Evolutionary conservation across 176 grass and related monocot genomes (phyloP).

Genomic region (Calamus simplicifolius): DNA sequence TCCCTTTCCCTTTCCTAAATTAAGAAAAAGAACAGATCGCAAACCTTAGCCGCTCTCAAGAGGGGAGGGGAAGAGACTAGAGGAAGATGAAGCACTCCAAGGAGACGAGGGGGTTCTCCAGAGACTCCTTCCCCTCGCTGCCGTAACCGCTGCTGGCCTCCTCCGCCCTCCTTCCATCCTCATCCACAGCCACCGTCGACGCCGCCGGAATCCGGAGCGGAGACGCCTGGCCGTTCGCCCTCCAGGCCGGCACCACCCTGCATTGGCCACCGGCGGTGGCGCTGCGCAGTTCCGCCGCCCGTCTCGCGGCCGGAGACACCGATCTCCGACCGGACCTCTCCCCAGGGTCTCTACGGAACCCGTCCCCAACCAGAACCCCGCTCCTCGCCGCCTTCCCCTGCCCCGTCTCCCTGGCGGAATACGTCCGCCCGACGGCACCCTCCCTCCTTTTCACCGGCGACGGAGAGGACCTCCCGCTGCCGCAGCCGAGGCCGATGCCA

Average conservation of each 20-base stretch:
- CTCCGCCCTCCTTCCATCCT: constrained; percentile 1
- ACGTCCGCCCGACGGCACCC: not conserved
- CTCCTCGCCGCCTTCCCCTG: constrained; percentile 6
- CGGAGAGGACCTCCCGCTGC: constrained; percentile 43
- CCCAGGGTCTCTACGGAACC: constrained; percentile 23
- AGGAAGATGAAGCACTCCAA: constrained; percentile 96
- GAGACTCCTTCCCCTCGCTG: constrained; percentile 53
- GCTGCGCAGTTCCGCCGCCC: constrained; percentile 22
- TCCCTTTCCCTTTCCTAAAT: no score
- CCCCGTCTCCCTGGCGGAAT: constrained; percentile 7
- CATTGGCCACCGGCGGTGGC: constrained; percentile 8
- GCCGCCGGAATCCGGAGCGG: constrained; percentile 2
- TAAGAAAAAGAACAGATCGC: no score
- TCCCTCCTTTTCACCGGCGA: constrained; percentile 28
- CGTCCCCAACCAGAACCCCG: not conserved
- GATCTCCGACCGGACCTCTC: constrained; percentile 59
- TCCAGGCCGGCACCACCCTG: constrained; percentile 13
- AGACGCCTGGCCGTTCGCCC: constrained; percentile 1
- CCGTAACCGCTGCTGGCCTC: not conserved
- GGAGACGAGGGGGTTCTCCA: constrained; percentile 86
- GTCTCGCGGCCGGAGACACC: constrained; percentile 53
- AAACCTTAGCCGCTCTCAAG: constrained; percentile 28
- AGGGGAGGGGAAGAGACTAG: constrained; percentile 21
- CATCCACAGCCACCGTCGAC: constrained; percentile 15
- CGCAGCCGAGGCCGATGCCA: constrained; percentile 36